phyloP scores from a whole-genome alignment of 2,329 filamentous ascomycete genomes.

The Nothophoma quercina region DNA sequence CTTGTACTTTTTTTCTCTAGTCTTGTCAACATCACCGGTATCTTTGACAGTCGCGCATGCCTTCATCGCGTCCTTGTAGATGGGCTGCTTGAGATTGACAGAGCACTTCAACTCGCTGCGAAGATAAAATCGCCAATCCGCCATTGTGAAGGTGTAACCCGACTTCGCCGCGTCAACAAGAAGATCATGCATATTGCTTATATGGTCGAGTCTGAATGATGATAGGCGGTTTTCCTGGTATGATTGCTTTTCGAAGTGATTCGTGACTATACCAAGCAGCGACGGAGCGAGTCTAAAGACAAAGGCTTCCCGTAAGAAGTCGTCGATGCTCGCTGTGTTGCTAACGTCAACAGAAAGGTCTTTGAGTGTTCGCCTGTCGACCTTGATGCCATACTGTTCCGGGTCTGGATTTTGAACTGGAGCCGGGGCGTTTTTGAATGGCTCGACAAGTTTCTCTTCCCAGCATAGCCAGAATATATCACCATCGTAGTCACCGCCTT shows the following conservation, averaged over 20 bases:
- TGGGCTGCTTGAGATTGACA: conserved; percentile 60
- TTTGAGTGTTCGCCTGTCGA: conserved; percentile 57
- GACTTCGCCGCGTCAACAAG: conserved; percentile 57
- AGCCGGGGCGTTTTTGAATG: conserved; percentile 69
- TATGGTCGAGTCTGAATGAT: conserved; percentile 25
- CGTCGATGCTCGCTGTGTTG: conserved; percentile 42
- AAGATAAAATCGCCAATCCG: conserved; percentile 59
- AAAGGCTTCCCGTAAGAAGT: conserved; percentile 64
- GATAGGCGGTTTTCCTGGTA: conserved; percentile 56
- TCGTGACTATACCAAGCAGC: conserved; percentile 70
- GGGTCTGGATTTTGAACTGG: conserved; percentile 58
- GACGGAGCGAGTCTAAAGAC: conserved; percentile 64
- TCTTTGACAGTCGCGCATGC: conserved; percentile 26
- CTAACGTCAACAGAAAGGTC: conserved; percentile 49
- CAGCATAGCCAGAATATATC: conserved; percentile 81
- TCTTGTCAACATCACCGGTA: conserved; percentile 22
- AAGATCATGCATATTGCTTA: conserved; percentile 55
- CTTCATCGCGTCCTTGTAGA: conserved; percentile 45
- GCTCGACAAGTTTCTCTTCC: conserved; percentile 69
- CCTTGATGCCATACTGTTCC: conserved; percentile 58
- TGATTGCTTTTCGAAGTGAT: conserved; percentile 67
- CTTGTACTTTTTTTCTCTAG: conserved; percentile 28
- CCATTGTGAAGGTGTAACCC: conserved; percentile 57
- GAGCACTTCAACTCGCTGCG: conserved; percentile 59
- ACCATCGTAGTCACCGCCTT: conserved; percentile 83